Evolutionary conservation across 345 rosid species (phyloP), one percentile per base, ranked within the genome.

Genomic region (Geranium brycei): DNA sequence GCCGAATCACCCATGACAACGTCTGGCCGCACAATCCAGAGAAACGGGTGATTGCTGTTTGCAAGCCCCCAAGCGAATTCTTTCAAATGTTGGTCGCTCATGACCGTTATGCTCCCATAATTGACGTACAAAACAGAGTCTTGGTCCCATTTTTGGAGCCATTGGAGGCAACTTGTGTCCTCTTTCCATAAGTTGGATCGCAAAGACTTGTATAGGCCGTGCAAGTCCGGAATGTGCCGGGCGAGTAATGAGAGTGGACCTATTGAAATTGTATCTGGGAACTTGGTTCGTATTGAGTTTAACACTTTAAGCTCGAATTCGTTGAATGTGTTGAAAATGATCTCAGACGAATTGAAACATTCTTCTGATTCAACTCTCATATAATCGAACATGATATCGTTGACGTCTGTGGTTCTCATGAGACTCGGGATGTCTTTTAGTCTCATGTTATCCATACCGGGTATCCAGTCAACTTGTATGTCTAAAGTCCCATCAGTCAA

Each of bases 321-420:
- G 23, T 77, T 74, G 23, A 79, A 79, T 5, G 82, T 72, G 81
- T 79, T 76, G 53, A 82, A 70, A 51, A 82, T 59, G 41, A 79
- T 66, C 30, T 79, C 64, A 3, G 77, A 63, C 1, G 76, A 70
- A 31, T 70, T 71, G 70, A 72, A 56, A 64, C 66, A 64, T 56
- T 70, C 64, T n/a, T 75, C 59, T 23, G 70, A 59, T 56, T 73
- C 78, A 19, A 28, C 16, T n/a, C 61, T 19, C 55, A 41, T 0
- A 56, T 56, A 80, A 64, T 78, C 66, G 6, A 68, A 76, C 82
- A 82, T 51, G 28, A 69, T 14, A 4, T 78, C 87, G 30, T 80
- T 56, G 0, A 7, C 60, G 59, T 80, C 67, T 0, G 70, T 73
- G 7, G 72, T 65, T 56, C 79, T 62, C 15, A 74, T 68, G 40